A percentile compares a stretch with the other conserved stretches of the same genome.
These are phyloP conservation scores for Perkinsus marinus DNA, from an alignment of 169 alveolate species.

Conservation along the genomic window DNA sequence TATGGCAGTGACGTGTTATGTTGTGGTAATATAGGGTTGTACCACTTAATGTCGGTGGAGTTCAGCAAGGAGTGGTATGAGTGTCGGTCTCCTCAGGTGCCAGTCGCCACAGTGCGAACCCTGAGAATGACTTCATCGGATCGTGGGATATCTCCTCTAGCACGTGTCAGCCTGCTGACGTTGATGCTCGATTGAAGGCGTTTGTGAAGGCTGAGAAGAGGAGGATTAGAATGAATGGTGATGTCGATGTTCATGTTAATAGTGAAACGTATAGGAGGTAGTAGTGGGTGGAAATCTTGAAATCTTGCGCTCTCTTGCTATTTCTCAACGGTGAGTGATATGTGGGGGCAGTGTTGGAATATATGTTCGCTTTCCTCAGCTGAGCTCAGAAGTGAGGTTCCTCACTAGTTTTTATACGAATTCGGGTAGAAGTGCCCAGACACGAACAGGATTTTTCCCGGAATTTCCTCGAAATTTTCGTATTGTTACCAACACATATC, in stretches of 20 bases:
- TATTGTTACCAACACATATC: too few species aligned
- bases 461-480: too few species aligned
- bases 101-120: not conserved
- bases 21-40: not conserved
- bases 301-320: not conserved
- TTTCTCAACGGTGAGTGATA: not conserved
- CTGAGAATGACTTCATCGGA: not conserved
- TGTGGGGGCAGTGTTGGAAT: not conserved
- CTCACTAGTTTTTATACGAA: too few species aligned
- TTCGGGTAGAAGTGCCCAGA: too few species aligned
- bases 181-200: not conserved
- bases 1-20: not conserved
- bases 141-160: not conserved
- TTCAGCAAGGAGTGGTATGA: not conserved
- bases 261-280: not conserved
- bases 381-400: too few species aligned
- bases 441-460: too few species aligned
- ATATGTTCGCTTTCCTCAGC: too few species aligned
- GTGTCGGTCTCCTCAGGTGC: not conserved
- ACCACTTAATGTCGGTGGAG: not conserved
- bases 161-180: not conserved
- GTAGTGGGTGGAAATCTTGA: not conserved
- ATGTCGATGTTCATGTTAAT: not conserved
- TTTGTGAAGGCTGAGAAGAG: not conserved
- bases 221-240: not conserved